Evolutionary conservation across 208 protist genomes (phyloP), one percentile per base, ranked within the genome.

Genomic region (Novymonas esmeraldas): DNA sequence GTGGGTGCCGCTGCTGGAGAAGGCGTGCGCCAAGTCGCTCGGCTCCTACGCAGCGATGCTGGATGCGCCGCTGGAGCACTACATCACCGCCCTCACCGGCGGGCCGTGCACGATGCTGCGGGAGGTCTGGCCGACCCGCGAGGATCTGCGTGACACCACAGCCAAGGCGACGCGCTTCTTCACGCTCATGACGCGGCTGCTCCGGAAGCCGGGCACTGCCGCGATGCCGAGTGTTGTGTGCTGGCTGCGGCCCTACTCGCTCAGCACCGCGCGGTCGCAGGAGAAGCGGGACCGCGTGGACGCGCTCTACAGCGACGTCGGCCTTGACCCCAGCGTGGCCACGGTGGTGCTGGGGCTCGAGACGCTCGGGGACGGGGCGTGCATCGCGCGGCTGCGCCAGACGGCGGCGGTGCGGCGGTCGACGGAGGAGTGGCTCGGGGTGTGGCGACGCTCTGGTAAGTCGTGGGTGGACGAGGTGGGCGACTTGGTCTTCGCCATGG

Each of bases 11-110:
- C 48, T 95, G 20, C 61, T 93, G 4, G 76, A 95, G 63, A 95
- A 95, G 80, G 87, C 85, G 22, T 93, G 92, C 64, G 88, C 88
- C 29, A 95, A 95, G 73, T 22, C 76, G 6, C 56, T 78, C 26
- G 85, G 85, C 16, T 89, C 81, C 28, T 95, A 93, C 74, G 71
- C 81, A 2, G 65, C 77, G 20, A 69, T 90, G 16, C 57, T 76
- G 50, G 64, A 78, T 33, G 69, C 71, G 0, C 54, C 90, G 9
- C 55, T 76, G 20, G 76, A 84, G 44, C 56, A 78, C 24, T 75
- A 73, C 18, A 38, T 90, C 7, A 42, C 62, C 7, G 73, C 80
- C 44, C 58, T 92, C 44, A 84, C 78, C 11, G 85, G 85, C 2
- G 75, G 58, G 41, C 82, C 82, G 18, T 77, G 48, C 22, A 29